A percentile compares a stretch with the other conserved stretches of the same genome.
Conservation (phyloP, 768 basidiomycete genomes). For the Melanogaster broomeanus region DNA sequence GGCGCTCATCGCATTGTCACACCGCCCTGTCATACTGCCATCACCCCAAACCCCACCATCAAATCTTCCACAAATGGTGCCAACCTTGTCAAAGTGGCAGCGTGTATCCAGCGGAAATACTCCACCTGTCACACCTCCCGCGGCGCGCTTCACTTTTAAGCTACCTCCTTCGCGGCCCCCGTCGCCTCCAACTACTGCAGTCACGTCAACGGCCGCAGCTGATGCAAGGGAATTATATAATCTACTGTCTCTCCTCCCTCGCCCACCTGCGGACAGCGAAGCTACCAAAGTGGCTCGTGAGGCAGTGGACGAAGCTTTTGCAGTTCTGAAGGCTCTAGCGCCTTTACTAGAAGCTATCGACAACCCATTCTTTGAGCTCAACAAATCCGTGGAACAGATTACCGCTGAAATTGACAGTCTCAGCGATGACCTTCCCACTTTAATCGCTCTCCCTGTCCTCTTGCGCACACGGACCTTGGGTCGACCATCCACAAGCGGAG, state of each 20-base stretch:
- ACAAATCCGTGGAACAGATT: conserved; percentile 26
- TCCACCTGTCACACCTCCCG: conserved; percentile 57
- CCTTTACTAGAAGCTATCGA: conserved; percentile 56
- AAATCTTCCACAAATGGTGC: conserved; percentile 36
- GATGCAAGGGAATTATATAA: conserved; percentile 68
- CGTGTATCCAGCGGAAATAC: conserved; percentile 41
- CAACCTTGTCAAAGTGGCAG: conserved; percentile 42
- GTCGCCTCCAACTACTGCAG: conserved; percentile 47
- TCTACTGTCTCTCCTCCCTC: conserved; percentile 59
- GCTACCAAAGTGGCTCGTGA: conserved; percentile 64
- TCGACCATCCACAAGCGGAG: background rate
- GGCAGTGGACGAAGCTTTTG: conserved; percentile 79
- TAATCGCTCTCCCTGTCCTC: conserved; percentile 72
- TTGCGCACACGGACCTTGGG: conserved; percentile 45
- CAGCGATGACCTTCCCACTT: conserved; percentile 67
- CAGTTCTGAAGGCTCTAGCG: conserved; percentile 57
- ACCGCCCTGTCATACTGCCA: conserved; percentile 47
- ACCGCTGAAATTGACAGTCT: conserved; percentile 49
- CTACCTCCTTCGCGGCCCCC: conserved; percentile 67
- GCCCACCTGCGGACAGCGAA: conserved; percentile 52
- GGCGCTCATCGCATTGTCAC: conserved; percentile 66
- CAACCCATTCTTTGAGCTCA: conserved; percentile 26
- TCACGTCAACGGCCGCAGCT: conserved; percentile 44
- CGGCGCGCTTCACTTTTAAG: conserved; percentile 65
- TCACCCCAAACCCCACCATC: conserved; percentile 40